A percentile compares a stretch with the other conserved stretches of the same genome.
Conservation (phyloP, 2,329 filamentous ascomycete genomes). For the Epichloe gansuensis region DNA sequence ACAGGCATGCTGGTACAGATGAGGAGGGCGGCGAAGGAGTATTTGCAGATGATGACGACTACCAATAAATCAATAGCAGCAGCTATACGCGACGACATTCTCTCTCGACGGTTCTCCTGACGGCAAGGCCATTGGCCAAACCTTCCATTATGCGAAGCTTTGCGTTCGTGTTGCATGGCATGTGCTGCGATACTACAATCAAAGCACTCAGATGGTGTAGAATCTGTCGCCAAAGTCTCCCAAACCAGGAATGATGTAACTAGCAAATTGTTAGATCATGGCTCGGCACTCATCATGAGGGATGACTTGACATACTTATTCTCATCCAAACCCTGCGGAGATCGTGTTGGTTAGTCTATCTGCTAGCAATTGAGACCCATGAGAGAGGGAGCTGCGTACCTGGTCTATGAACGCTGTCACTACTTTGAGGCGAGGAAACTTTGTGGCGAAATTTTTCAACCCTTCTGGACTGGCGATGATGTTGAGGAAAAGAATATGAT, state of each 20-base stretch:
- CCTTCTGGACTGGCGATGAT: constrained; percentile 95
- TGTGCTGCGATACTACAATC: not conserved
- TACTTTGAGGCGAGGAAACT: constrained; percentile 79
- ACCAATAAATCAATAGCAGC: constrained; percentile 24
- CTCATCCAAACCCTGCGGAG: constrained; percentile 65
- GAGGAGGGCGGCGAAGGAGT: constrained; percentile 44
- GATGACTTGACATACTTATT: constrained; percentile 59
- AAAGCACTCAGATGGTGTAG: constrained; percentile 61
- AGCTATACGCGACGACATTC: not conserved
- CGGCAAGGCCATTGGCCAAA: not conserved
- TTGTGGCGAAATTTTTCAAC: constrained; percentile 75
- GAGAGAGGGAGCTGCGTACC: constrained; percentile 24
- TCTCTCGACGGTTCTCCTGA: not conserved
- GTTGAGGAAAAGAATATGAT: constrained; percentile 92
- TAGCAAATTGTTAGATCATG: constrained; percentile 34
- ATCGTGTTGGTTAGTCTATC: not conserved
- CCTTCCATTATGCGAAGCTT: not conserved
- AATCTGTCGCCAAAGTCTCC: constrained; percentile 95
- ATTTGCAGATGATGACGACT: constrained; percentile 43
- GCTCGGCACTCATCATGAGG: not conserved
- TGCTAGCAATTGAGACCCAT: not conserved
- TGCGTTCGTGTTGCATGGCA: not conserved
- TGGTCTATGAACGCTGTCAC: constrained; percentile 94
- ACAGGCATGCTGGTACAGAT: constrained; percentile 25
- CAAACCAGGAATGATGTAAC: constrained; percentile 88